Evolutionary conservation across 2,329 filamentous ascomycete species (phyloP), one percentile per base, ranked within the genome.

Genomic region (Monosporascus sp.): DNA sequence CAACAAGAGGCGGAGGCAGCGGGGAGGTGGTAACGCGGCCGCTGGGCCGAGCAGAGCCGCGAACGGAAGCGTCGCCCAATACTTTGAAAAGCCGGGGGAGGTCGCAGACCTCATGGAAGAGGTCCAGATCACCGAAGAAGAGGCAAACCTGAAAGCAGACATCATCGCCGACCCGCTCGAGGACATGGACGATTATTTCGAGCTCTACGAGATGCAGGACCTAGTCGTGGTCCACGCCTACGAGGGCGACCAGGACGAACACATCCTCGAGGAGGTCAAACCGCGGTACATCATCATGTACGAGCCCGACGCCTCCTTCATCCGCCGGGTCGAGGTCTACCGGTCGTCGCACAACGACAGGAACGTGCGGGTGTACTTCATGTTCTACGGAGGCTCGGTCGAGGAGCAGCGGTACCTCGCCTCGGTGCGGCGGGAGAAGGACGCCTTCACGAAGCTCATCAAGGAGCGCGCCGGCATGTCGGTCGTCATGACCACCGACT

Each of bases 281-380:
- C 94, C 94, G 37, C 86, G 89, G 55, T 97, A 97, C 70, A 91
- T 99, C 55, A 88, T 99, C 73, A 97, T 99, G 94, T 99, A 97
- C 70, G 94, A 97, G 68, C 93, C 94, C 1, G 91, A 97, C 60
- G 85, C 93, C 3, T 86, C 93, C 3, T 99, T 99, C 69, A 96
- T 97, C 64, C 85, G 94, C 15, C 81, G 93, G 38, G 88, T 99
- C 20, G 94, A 99, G 68, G 92, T 97, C 2, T 99, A 97, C 72
- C 86, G 94, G 40, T 96, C 91, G 50, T 97, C 92, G 9, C 94
- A 99, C 72, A 88, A 86, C 54, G 90, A 93, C 68, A 80, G 91
- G 37, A 91, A 90, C 63, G 89, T 97, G 43, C 84, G 91, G 44
- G 92, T 96, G 1, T 99, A 97, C 74, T 97, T 97, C 69, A 85